These are phyloP conservation scores for Talaromyces trachyspermus DNA, from an alignment of 495 filamentous ascomycete genomes.

Conservation along the genomic window DNA sequence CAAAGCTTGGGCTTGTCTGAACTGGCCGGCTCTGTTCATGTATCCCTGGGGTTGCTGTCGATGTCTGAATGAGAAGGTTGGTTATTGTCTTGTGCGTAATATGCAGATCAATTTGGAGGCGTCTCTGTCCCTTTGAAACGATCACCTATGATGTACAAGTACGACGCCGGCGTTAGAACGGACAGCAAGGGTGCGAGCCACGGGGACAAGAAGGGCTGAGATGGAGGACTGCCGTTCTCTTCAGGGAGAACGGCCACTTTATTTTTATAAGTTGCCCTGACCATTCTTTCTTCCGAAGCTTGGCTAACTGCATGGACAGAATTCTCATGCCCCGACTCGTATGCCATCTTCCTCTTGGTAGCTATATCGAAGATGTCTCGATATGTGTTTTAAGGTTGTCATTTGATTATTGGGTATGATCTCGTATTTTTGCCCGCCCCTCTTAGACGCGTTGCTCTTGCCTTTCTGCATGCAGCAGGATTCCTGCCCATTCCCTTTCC, in stretches of 20 bases:
- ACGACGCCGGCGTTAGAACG: slow-evolving; percentile 11
- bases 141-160: slow-evolving; percentile 10
- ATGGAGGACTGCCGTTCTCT: slow-evolving; percentile 28
- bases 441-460: too few relatives aligned
- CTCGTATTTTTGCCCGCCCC: too few relatives aligned
- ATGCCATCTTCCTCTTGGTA: too few relatives aligned
- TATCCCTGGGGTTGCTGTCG: slow-evolving; percentile 6
- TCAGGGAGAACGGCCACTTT: slow-evolving; percentile 46
- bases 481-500: too few relatives aligned
- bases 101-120: not conserved
- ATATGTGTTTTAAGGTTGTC: too few relatives aligned
- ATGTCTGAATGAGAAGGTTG: slow-evolving; percentile 4
- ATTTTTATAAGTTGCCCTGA: slow-evolving; percentile 56
- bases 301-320: slow-evolving; percentile 25
- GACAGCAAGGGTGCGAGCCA: slow-evolving; percentile 19
- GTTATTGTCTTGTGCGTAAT: slow-evolving; percentile 5
- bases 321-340: too few relatives aligned
- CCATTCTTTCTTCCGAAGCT: slow-evolving; percentile 7
- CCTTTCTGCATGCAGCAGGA: too few relatives aligned
- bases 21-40: slow-evolving; percentile 11
- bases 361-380: too few relatives aligned
- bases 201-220: slow-evolving; percentile 10
- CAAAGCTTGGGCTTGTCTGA: slow-evolving; percentile 93
- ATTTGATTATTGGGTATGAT: too few relatives aligned
- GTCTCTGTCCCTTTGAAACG: not conserved